Evolutionary conservation across 805 yeast species (phyloP).

Genomic region (Torulaspora gathmanii): DNA sequence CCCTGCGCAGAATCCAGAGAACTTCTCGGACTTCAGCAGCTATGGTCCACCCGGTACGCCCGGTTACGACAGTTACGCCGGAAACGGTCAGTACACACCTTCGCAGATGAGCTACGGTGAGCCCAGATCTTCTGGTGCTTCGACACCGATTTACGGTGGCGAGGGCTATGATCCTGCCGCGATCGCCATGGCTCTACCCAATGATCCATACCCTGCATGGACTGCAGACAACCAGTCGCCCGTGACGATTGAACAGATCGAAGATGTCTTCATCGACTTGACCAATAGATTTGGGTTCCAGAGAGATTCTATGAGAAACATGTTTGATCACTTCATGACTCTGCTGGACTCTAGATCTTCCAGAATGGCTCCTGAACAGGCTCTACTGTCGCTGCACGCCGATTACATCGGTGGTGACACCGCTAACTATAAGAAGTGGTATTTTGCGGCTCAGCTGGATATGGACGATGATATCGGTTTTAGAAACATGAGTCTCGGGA

Average conservation of each 20-base stretch:
- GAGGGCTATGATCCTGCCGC: constrained; percentile 55
- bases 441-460: constrained; percentile 82
- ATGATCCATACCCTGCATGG: constrained; percentile 99
- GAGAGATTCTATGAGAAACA: constrained; percentile 88
- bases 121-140: constrained; percentile 84
- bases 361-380: constrained; percentile 87
- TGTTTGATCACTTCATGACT: constrained; percentile 85
- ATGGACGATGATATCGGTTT: constrained; percentile 81
- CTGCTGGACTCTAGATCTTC: constrained; percentile 77
- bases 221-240: constrained; percentile 93
- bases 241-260: constrained; percentile 76
- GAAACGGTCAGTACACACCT: constrained; percentile 72
- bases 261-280: constrained; percentile 78
- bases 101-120: constrained; percentile 83
- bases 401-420: constrained; percentile 86
- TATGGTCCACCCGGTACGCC: constrained; percentile 54
- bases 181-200: constrained; percentile 64
- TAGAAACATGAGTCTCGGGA: constrained; percentile 74
- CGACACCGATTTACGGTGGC: constrained; percentile 87
- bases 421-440: constrained; percentile 84
- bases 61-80: constrained; percentile 53
- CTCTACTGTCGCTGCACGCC: constrained; percentile 74
- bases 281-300: constrained; percentile 84
- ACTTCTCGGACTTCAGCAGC: constrained; percentile 62
- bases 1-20: constrained; percentile 49